phyloP scores from a whole-genome alignment of 306 rosid species.

The Vachellia pachyceras region DNA sequence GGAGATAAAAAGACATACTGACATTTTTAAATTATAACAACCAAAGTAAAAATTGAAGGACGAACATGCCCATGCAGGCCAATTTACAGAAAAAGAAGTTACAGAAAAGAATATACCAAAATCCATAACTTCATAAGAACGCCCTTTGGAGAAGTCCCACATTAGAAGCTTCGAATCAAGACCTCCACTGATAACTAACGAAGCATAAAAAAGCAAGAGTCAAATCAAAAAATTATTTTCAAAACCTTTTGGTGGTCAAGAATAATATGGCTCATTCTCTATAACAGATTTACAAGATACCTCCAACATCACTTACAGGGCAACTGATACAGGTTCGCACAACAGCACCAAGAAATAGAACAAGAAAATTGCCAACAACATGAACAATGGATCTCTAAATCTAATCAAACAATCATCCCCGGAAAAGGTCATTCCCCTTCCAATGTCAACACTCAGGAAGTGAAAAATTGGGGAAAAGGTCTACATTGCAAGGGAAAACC shows the following conservation, averaged over 20 bases:
- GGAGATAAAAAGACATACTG: not conserved
- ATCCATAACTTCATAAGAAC: conserved; percentile 65
- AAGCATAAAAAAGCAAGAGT: conserved; percentile 19
- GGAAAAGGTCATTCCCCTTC: not conserved
- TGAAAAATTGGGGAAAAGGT: not conserved
- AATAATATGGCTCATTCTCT: not conserved
- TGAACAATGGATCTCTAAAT: not conserved
- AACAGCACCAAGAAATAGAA: conserved; percentile 2
- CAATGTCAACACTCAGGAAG: not conserved
- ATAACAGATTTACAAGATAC: not conserved
- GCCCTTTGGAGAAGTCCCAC: conserved; percentile 97
- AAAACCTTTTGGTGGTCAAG: conserved; percentile 4
- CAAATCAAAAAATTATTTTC: conserved; percentile 13
- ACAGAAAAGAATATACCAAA: conserved; percentile 56
- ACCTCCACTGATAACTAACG: conserved; percentile 90
- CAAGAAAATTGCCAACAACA: conserved; percentile 2
- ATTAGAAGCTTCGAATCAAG: conserved; percentile 83
- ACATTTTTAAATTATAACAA: not conserved
- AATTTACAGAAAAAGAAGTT: conserved; percentile 30
- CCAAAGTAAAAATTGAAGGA: not conserved
- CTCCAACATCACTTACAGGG: not conserved
- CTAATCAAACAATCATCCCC: conserved; percentile 9
- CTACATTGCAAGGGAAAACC: not conserved
- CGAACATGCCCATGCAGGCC: not conserved
- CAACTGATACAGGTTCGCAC: not conserved